phyloP scores from a whole-genome alignment of 177 flowering plant species.

The Vitis hybrid region DNA sequence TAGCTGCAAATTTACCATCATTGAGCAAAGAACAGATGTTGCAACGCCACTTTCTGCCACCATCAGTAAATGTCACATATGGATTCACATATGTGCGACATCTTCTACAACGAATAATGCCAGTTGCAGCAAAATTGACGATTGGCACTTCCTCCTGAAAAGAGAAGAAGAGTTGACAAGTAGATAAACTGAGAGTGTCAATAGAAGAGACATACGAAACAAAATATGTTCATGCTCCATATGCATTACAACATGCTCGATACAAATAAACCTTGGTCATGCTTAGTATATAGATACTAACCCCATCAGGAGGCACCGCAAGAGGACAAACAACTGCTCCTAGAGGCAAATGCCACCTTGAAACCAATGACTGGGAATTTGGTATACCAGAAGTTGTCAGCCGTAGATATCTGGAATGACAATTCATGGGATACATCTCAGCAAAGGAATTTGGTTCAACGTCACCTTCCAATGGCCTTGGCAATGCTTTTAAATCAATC shows the following conservation, averaged over 20 bases:
- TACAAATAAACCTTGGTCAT: constrained; percentile 1
- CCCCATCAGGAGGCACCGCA: constrained; percentile 94
- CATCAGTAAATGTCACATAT: constrained; percentile 81
- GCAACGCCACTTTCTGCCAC: constrained; percentile 97
- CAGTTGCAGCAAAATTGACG: constrained; percentile 75
- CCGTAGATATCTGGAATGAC: constrained; percentile 74
- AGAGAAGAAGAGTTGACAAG: constrained; percentile 10
- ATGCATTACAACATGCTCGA: neutral
- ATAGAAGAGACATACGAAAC: too few species aligned
- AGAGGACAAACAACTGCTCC: constrained; percentile 97
- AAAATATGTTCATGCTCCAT: too few species aligned
- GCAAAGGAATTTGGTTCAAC: constrained; percentile 54
- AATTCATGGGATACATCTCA: constrained; percentile 72
- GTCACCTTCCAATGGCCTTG: constrained; percentile 94
- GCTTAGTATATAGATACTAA: constrained; percentile 37
- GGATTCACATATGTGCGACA: constrained; percentile 98
- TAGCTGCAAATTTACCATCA: constrained; percentile 60
- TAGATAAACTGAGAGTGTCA: constrained; percentile 1
- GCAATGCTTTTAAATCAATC: constrained; percentile 67
- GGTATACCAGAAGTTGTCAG: constrained; percentile 86
- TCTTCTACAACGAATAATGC: constrained; percentile 93
- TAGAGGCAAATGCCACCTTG: constrained; percentile 97
- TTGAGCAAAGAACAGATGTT: constrained; percentile 86
- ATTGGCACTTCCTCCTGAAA: constrained; percentile 91
- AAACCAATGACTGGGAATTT: constrained; percentile 79